Evolutionary conservation across 2,329 filamentous ascomycete genomes (phyloP), one percentile per base, ranked within the genome.

Genomic region (Coniella vitis): DNA sequence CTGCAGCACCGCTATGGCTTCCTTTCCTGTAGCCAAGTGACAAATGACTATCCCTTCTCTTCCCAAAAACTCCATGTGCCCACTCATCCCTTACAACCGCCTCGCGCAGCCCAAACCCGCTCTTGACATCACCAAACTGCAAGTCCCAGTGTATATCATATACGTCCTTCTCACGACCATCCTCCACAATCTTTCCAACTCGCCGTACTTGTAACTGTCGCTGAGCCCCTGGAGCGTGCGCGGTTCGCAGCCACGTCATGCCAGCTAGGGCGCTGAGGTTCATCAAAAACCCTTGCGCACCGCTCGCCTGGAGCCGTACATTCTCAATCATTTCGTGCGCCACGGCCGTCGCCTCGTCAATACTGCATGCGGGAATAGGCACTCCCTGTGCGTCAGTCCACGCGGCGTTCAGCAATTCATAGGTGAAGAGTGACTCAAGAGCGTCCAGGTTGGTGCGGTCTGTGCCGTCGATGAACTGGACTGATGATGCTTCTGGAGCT

Each of bases 221-320:
- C 25, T 29, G 25, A 5, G 25, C 25, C 10, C 25, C 25, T 10
- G 4, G 25, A 36, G 31, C 42, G 9, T 63, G 20, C 16, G 32
- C 34, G 32, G 34, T 16, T n/a, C 76, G 71, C 42, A 83, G 65
- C 22, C 74, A 62, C 42, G 66, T 70, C 3, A 75, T 75, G 8
- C 80, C 79, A 0, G 72, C 73, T 10, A 83, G 66, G 4, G 76
- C 77, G 0, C 78, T 72, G 5, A 83, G 61, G 57, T 81, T 83
- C 55, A 81, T 74, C 12, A 83, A 63, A 55, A 83, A 82, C 0
- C 72, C 69, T 57, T 81, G 72, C 4, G 74, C 71, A 10, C 70
- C 75, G 1, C 67, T 62, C 0, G 78, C 74, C 38, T 72, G 69
- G 35, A 68, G 69, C 52, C 73, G 69, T 52, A 82, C 69, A 46